Evolutionary conservation across 1,139 yeast species (phyloP), one percentile per base, ranked within the genome.

Genomic region (Debaryomyces sp.): DNA sequence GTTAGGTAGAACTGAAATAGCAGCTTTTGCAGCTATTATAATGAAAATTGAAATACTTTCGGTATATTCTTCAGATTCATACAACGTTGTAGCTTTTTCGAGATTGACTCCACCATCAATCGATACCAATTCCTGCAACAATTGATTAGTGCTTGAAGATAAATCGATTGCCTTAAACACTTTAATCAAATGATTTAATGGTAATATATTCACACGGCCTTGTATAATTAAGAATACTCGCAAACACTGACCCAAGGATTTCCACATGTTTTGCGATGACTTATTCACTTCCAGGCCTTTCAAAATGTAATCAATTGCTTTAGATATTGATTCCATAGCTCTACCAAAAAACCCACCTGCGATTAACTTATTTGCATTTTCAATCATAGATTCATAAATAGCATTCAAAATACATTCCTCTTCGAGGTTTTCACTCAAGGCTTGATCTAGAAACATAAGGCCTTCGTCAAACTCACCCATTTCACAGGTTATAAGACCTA

Each of bases 291-390:
- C 51, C 18, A 75, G 65, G 0, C 84, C 79, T 15, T 64, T 62
- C 2, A 64, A 55, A 2, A 90, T 79, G 47, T 74, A 67, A 0
- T 74, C 73, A 17, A 86, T 71, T 0, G 92, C 85, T 45, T 78
- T 60, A 5, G 57, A 43, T 42, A 68, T 67, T 9, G 71, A 60
- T 24, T 70, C 77, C 8, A 73, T 58, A 0, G 83, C 78, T 51
- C 85, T 80, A 2, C 89, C 87, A 53, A 82, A 79, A 56, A 81
- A 89, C 0, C 96, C 96, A 34, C 80, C 78, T 4, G 60, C 59
- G 21, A 84, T 66, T 49, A 85, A 78, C 46, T 75, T 71, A 22
- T 71, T 68, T 0, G 92, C 78, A 50, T 86, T 79, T 21, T 76
- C 72, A 27, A 85, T 70, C 47, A 81, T 67, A 0, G 86, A 77